Conservation (phyloP, 306 rosid genomes). For the Cicer pinnatifidum region DNA sequence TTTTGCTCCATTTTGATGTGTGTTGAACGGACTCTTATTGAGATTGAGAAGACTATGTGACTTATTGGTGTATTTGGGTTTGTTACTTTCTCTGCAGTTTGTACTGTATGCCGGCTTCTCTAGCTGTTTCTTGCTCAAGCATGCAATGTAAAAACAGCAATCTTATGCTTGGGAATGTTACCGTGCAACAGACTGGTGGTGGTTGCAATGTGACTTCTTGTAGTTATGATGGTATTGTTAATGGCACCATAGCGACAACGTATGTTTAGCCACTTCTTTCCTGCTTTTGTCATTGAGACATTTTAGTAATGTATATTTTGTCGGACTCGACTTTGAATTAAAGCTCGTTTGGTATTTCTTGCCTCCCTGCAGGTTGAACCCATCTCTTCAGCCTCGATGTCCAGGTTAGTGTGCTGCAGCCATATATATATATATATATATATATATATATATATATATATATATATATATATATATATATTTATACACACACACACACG, state of each 20-base stretch:
- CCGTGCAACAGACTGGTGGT: conserved; percentile 72
- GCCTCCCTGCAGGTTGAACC: conserved; percentile 63
- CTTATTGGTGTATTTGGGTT: conserved; percentile 39
- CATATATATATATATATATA: background rate
- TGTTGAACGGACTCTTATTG: background rate
- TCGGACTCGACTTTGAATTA: background rate
- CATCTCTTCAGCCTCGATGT: conserved; percentile 91
- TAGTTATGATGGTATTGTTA: conserved; percentile 73
- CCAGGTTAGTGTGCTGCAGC: conserved; percentile 64
- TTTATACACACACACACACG: too few species aligned
- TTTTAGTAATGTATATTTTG: conserved; percentile 14
- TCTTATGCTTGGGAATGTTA: conserved; percentile 85
- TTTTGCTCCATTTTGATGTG: background rate
- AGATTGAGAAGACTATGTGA: conserved; percentile 16
- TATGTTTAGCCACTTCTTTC: conserved; percentile 45
- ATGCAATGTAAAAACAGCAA: conserved; percentile 91
- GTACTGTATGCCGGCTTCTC: conserved; percentile 95
- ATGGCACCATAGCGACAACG: conserved; percentile 81
- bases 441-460: too few species aligned
- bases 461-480: background rate
- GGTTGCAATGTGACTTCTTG: conserved; percentile 97
- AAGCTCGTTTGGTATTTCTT: conserved; percentile 37
- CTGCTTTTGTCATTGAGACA: conserved; percentile 26
- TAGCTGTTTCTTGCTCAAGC: conserved; percentile 96
- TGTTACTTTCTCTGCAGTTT: conserved; percentile 54